Evolutionary conservation across 106 monocot species (phyloP), one percentile per base, ranked within the genome.

Genomic region (Xerophyta viscosa): DNA sequence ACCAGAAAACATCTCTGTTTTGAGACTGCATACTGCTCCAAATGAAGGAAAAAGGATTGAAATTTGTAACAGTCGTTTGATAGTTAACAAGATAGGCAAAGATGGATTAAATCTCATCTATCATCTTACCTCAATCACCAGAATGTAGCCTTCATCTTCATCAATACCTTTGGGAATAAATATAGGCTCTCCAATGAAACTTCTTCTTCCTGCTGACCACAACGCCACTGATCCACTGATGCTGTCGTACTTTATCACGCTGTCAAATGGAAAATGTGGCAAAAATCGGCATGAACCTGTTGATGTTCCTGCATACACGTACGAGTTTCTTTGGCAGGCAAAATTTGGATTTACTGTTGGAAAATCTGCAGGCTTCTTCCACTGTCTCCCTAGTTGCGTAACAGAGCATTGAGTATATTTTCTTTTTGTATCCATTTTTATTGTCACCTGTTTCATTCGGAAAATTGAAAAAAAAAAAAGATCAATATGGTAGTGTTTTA

Each of bases 141-240:
- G 46, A 61, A 94, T 45, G 24, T 94, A 94, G 2, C 93, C 93
- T 15, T 78, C 88, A 28, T 94, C 93, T 39, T 93, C 87, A 18
- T 44, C 65, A 0, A 3, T 30, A 2, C 54, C 88, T 47, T 41
- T 67, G 8, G 74, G 52, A 25, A 94, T 67, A 50, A 84, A 94
- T 4, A 78, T 52, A 4, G 93, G 88, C 61, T 94, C 93, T 27
- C 93, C 93, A 39, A 94, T 45, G 62, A 94, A 88, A 29, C 33
- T 56, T 30, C 88, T 46, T 19, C 44, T 37, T 0, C 77, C 84
- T 1, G 84, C 62, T 24, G 63, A 75, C 93, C 93, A 94, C 1
- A 54, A 70, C 8, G 58, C 24, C 12, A 54, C 78, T 0, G 77
- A 66, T 19, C 72, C 75, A 27, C 78, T 64, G 0, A 18, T 15